Evolutionary conservation across 2,329 filamentous ascomycete species (phyloP).

Genomic region (Penicillium sp.): DNA sequence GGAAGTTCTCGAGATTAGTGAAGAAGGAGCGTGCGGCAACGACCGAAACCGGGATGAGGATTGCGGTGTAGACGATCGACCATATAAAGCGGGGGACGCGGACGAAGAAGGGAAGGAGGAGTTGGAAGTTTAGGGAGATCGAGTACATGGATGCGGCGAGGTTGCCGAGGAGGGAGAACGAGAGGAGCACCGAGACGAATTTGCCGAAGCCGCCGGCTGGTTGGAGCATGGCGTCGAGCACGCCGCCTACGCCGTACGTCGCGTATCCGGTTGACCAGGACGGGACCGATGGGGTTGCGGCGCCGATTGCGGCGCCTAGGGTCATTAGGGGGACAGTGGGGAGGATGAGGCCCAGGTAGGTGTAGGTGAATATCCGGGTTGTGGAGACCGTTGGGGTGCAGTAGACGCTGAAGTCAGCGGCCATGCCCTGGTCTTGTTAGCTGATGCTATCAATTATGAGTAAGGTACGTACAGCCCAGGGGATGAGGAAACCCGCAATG

Average conservation of each 20-base stretch:
- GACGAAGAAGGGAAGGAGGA: conserved; percentile 13
- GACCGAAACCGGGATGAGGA: conserved; percentile 14
- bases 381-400: conserved; percentile 15
- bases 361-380: conserved; percentile 17
- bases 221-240: conserved; percentile 16
- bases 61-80: conserved; percentile 8
- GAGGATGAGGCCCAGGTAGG: conserved; percentile 16
- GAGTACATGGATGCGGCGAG: conserved; percentile 18
- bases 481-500: conserved; percentile 17
- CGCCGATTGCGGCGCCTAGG: conserved; percentile 16
- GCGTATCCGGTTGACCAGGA: conserved; percentile 10
- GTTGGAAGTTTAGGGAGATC: conserved; percentile 15
- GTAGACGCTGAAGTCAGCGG: conserved; percentile 17
- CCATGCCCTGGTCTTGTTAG: conserved; percentile 14
- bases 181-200: conserved; percentile 15
- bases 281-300: background rate
- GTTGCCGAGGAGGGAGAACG: conserved; percentile 15
- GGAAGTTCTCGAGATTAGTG: conserved; percentile 14
- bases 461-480: conserved; percentile 14
- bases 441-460: background rate
- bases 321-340: conserved; percentile 18
- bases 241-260: conserved; percentile 14
- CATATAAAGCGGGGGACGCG: conserved; percentile 13
- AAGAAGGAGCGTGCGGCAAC: conserved; percentile 12
- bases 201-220: conserved; percentile 16